Evolutionary conservation across 768 basidiomycete genomes (phyloP).

Genomic region (Trametes gibbosa): DNA sequence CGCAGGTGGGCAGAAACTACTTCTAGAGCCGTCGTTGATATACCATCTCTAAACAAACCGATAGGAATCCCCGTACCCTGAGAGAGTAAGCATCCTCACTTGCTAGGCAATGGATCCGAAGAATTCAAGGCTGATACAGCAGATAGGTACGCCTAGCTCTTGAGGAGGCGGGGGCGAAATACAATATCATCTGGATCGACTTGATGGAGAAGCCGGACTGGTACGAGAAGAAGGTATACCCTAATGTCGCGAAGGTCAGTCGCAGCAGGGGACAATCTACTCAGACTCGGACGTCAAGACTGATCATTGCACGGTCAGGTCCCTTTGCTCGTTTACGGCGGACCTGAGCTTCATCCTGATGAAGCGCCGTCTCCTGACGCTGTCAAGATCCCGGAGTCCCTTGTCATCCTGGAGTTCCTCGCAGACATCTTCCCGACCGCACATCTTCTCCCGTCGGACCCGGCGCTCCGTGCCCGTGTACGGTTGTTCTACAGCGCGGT

Average conservation of each 20-base stretch:
- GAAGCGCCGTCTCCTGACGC: constrained; percentile 54
- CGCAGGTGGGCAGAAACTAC: neutral
- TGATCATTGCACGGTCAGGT: constrained; percentile 39
- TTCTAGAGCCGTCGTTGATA: neutral
- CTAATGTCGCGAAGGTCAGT: constrained; percentile 45
- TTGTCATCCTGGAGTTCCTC: constrained; percentile 60
- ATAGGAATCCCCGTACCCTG: neutral
- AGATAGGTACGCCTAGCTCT: constrained; percentile 56
- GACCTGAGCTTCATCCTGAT: constrained; percentile 51
- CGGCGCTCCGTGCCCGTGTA: constrained; percentile 51
- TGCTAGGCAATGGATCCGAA: neutral
- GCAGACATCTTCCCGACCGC: constrained; percentile 53
- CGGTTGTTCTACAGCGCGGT: constrained; percentile 61
- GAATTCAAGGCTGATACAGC: neutral
- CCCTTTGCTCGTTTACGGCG: constrained; percentile 60
- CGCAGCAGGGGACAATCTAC: neutral
- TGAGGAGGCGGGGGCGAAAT: constrained; percentile 48
- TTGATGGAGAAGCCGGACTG: constrained; percentile 64
- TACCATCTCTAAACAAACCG: neutral
- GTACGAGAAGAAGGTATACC: constrained; percentile 65
- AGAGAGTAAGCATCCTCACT: neutral
- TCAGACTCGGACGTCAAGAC: neutral
- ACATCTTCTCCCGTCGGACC: constrained; percentile 50
- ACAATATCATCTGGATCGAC: constrained; percentile 55
- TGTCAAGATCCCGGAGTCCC: constrained; percentile 59